Evolutionary conservation across 805 yeast species (phyloP).

Genomic region (Sungouiozyma intestinalis): DNA sequence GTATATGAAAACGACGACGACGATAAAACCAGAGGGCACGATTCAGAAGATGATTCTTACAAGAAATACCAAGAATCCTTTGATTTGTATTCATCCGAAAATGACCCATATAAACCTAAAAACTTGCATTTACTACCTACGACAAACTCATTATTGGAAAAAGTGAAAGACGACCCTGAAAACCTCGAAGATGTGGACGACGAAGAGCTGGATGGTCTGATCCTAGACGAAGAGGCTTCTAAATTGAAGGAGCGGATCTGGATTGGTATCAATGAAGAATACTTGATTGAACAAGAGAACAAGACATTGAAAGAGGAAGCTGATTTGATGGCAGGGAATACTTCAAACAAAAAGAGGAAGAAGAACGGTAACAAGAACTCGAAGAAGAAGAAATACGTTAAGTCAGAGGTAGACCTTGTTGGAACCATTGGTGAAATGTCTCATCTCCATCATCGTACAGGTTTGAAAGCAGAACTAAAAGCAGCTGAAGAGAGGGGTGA

Average conservation of each 20-base stretch:
- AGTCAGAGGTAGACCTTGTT: slow-evolving; percentile 13
- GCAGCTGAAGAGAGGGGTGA: slow-evolving; percentile 26
- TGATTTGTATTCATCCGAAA: slow-evolving; percentile 30
- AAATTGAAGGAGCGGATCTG: slow-evolving; percentile 72
- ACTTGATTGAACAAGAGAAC: slow-evolving; percentile 71
- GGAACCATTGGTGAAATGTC: slow-evolving; percentile 13
- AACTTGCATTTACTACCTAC: slow-evolving; percentile 52
- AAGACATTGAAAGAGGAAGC: slow-evolving; percentile 78
- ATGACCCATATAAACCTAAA: slow-evolving; percentile 38
- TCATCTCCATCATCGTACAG: slow-evolving; percentile 20
- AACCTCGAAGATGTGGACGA: slow-evolving; percentile 72
- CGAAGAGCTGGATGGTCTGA: slow-evolving; percentile 54
- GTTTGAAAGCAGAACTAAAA: slow-evolving; percentile 34
- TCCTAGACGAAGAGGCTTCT: slow-evolving; percentile 61
- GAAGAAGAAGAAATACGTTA: slow-evolving; percentile 9
- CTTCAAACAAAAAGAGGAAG: slow-evolving; percentile 37
- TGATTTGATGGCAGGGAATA: slow-evolving; percentile 75
- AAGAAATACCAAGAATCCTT: slow-evolving; percentile 23
- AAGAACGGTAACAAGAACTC: not conserved
- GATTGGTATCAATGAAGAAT: slow-evolving; percentile 85
- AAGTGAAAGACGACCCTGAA: slow-evolving; percentile 50
- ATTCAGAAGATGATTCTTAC: slow-evolving; percentile 4
- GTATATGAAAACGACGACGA: not conserved
- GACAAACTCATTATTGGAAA: slow-evolving; percentile 41
- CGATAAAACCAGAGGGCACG: slow-evolving; percentile 2